phyloP scores from a whole-genome alignment of 1,139 yeast genomes.

The Hyphopichia burtonii region DNA sequence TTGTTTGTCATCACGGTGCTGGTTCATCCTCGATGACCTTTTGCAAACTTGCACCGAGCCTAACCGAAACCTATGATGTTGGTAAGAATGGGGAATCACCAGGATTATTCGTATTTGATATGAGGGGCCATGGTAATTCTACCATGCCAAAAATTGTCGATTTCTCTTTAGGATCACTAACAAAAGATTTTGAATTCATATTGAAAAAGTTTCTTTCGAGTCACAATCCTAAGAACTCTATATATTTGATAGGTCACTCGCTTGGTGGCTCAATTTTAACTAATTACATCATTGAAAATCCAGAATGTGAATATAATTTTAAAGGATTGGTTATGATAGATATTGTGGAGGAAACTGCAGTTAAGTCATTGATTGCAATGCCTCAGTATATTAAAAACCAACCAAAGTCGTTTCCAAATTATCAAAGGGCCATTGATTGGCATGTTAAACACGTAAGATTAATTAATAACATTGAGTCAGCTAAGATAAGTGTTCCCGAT shows the following conservation, averaged over 20 bases:
- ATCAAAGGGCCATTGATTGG: conserved; percentile 77
- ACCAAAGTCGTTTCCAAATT: conserved; percentile 56
- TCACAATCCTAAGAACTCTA: conserved; percentile 15
- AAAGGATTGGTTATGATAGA: conserved; percentile 78
- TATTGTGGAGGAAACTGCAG: conserved; percentile 92
- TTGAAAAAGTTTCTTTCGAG: conserved; percentile 33
- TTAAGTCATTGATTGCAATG: conserved; percentile 67
- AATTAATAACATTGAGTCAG: conserved; percentile 61
- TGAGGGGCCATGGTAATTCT: conserved; percentile 75
- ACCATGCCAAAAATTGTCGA: conserved; percentile 21
- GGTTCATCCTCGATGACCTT: conserved; percentile 86
- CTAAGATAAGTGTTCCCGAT: conserved; percentile 75
- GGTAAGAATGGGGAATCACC: conserved; percentile 22
- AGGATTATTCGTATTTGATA: conserved; percentile 72
- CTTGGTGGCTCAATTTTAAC: conserved; percentile 88
- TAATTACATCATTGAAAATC: conserved; percentile 24
- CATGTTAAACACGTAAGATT: conserved; percentile 54
- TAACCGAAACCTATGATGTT: conserved; percentile 14
- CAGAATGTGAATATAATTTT: conserved; percentile 21
- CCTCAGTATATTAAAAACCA: conserved; percentile 57
- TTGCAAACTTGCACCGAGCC: conserved; percentile 49
- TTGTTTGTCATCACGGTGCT: conserved; percentile 89
- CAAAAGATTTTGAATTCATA: conserved; percentile 55
- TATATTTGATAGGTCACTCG: conserved; percentile 80
- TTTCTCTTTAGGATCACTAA: conserved; percentile 52